Conservation (phyloP, 495 filamentous ascomycete genomes). For the Rhypophila decipiens region DNA sequence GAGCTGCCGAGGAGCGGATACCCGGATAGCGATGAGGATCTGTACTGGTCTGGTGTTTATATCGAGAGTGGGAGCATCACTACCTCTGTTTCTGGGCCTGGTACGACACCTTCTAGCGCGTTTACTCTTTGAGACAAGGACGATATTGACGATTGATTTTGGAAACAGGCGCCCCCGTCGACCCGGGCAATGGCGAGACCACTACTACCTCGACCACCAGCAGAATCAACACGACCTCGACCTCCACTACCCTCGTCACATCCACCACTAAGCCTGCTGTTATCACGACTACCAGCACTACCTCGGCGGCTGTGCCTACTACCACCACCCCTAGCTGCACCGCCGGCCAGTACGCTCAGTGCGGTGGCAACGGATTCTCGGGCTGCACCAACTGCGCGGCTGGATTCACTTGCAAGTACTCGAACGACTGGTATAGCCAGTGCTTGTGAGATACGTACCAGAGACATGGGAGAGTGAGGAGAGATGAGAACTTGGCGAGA, state of each 20-base stretch:
- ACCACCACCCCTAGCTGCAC: slow-evolving; percentile 16
- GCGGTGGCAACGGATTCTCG: slow-evolving; percentile 36
- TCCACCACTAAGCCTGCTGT: slow-evolving; percentile 6
- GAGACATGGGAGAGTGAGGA: too few species aligned
- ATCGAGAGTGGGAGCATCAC: slow-evolving; percentile 61
- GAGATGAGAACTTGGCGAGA: too few species aligned
- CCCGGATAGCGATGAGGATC: slow-evolving; percentile 54
- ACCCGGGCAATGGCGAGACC: slow-evolving; percentile 1
- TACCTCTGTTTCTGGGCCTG: slow-evolving; percentile 34
- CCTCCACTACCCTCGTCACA: slow-evolving; percentile 7
- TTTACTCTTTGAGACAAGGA: background rate
- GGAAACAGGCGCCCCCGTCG: slow-evolving; percentile 10
- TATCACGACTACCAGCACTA: slow-evolving; percentile 11
- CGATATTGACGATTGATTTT: background rate
- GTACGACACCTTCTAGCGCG: slow-evolving; percentile 6
- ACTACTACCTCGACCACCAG: slow-evolving; percentile 3
- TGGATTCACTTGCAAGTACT: slow-evolving; percentile 30
- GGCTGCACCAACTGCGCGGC: slow-evolving; percentile 35
- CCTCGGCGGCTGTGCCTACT: slow-evolving; percentile 10
- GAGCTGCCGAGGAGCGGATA: slow-evolving; percentile 55
- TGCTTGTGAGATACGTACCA: too few species aligned
- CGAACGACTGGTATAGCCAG: slow-evolving; percentile 38
- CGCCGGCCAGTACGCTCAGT: slow-evolving; percentile 32
- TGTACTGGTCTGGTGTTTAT: slow-evolving; percentile 68
- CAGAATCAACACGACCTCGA: slow-evolving; percentile 10